These are phyloP conservation scores for Nemania diffusa DNA, from an alignment of 2,329 filamentous ascomycete genomes.

Conservation along the genomic window DNA sequence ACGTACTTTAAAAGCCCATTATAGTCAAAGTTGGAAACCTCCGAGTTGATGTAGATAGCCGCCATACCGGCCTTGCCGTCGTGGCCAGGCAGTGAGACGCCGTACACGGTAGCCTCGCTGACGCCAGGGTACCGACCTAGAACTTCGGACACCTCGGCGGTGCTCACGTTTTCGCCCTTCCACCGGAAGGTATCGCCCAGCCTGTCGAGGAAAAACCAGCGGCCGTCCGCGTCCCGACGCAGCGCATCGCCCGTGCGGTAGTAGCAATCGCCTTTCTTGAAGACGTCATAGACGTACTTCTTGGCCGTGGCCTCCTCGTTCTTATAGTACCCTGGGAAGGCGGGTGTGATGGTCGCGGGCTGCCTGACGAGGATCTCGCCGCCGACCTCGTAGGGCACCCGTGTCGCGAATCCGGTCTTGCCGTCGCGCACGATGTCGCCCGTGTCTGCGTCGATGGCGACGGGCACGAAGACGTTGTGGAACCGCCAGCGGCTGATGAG, in stretches of 20 bases:
- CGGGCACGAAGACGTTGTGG: constrained; percentile 69
- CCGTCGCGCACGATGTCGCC: constrained; percentile 74
- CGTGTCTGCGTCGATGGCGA: constrained; percentile 74
- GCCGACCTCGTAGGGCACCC: constrained; percentile 72
- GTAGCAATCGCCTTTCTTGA: constrained; percentile 73
- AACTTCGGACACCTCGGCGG: constrained; percentile 72
- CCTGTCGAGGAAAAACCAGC: constrained; percentile 75
- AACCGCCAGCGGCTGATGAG: constrained; percentile 64
- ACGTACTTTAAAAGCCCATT: constrained; percentile 64
- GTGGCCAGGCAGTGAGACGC: constrained; percentile 71
- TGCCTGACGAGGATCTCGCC: constrained; percentile 77
- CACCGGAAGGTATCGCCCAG: constrained; percentile 80
- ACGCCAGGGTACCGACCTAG: constrained; percentile 69
- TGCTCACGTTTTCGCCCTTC: constrained; percentile 77
- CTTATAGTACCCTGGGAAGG: constrained; percentile 74
- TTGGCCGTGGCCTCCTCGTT: constrained; percentile 74
- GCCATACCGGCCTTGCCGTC: constrained; percentile 76
- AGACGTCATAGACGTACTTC: constrained; percentile 73
- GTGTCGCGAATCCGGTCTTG: constrained; percentile 72
- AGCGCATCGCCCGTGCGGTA: constrained; percentile 76
- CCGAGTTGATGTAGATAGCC: constrained; percentile 65
- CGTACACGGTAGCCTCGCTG: constrained; percentile 76
- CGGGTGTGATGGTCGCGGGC: constrained; percentile 63
- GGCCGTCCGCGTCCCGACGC: constrained; percentile 68
- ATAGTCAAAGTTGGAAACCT: constrained; percentile 65